These are phyloP conservation scores for Grosmannia serpens DNA, from an alignment of 2,329 filamentous ascomycete species.

Conservation along the genomic window DNA sequence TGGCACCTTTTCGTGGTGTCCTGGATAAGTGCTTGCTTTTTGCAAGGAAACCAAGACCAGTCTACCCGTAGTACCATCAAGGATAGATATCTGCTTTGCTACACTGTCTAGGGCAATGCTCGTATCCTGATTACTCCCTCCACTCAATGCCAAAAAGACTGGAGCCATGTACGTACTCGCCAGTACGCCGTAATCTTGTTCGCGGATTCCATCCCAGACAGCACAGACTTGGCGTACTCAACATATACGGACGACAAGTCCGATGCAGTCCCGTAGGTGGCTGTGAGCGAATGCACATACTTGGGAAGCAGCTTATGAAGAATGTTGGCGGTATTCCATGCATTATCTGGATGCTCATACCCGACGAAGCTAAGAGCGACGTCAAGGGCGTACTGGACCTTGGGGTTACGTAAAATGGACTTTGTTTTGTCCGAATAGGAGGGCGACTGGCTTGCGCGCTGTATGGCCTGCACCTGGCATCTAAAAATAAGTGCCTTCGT, in stretches of 20 bases:
- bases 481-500: neutral
- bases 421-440: neutral
- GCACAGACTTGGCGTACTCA: neutral
- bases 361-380: neutral
- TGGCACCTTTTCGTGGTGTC: constrained; percentile 2
- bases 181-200: neutral
- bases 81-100: neutral
- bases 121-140: neutral
- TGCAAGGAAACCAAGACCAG: constrained; percentile 2
- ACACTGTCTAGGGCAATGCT: neutral
- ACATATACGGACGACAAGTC: neutral
- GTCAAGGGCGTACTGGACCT: neutral
- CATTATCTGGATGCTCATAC: neutral
- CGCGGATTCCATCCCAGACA: neutral
- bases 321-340: neutral
- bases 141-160: neutral
- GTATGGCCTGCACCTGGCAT: neutral
- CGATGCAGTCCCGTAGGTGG: constrained; percentile 1
- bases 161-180: neutral
- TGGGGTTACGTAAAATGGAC: neutral
- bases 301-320: neutral
- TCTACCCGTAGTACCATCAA: neutral
- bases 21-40: neutral
- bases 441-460: neutral
- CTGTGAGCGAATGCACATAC: neutral